A percentile compares a stretch with the other conserved stretches of the same genome.
Evolutionary conservation across 345 rosid species (phyloP).

Genomic region (Citrus inodora): DNA sequence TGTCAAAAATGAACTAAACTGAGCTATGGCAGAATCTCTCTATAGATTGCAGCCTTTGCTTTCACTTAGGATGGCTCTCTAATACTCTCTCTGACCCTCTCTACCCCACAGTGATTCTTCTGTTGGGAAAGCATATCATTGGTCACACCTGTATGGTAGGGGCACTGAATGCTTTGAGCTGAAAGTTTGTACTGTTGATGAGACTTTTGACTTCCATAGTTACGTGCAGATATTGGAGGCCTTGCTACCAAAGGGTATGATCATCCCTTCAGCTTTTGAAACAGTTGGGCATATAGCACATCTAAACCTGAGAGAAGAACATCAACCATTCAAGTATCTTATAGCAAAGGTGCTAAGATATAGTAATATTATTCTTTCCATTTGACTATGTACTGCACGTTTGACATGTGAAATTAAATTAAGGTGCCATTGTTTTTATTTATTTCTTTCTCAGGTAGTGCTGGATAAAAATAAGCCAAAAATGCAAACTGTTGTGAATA

Average conservation of each 20-base stretch:
- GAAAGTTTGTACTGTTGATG: conserved; percentile 5
- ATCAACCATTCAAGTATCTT: conserved; percentile 56
- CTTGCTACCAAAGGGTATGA: conserved; percentile 64
- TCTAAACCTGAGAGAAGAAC: conserved; percentile 76
- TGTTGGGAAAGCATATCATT: background rate
- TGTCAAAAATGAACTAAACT: background rate
- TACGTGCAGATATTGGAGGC: conserved; percentile 73
- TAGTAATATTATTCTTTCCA: background rate
- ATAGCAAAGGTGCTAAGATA: conserved; percentile 65
- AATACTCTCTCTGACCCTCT: background rate
- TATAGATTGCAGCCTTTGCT: background rate
- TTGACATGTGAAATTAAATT: conserved; percentile 1
- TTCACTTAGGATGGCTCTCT: background rate
- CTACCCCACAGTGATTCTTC: background rate
- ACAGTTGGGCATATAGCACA: conserved; percentile 88
- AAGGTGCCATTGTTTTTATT: background rate
- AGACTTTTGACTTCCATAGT: conserved; percentile 4
- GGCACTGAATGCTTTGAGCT: background rate
- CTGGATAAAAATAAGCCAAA: conserved; percentile 87
- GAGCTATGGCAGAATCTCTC: background rate
- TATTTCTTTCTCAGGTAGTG: conserved; percentile 53
- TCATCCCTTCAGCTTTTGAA: conserved; percentile 88
- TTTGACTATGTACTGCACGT: background rate
- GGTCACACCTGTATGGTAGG: background rate
- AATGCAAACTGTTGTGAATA: conserved; percentile 89